Evolutionary conservation across 768 basidiomycete genomes (phyloP), one percentile per base, ranked within the genome.

Genomic region (Kondoa malvinella): DNA sequence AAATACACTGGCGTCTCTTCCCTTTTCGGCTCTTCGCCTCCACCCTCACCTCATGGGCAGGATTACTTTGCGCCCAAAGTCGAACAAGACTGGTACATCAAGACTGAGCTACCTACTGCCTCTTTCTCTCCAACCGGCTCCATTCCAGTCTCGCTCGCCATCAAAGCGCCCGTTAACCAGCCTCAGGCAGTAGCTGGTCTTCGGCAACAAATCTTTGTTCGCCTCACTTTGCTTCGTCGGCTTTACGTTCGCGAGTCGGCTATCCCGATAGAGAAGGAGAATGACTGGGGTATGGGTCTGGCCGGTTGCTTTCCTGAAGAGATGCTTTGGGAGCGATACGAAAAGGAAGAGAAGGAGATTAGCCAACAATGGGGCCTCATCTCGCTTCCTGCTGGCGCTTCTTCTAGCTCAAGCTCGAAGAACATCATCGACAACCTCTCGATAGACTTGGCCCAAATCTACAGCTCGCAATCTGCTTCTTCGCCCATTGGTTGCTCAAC

Each of bases 261-360:
- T 17, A 32, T 65, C 30, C 58, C 60, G 4, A 26, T 30, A 30
- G 68, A 71, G 31, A 69, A 73, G 63, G 72, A 73, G 63, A 69
- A 70, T 63, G 73, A 73, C 32, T 73, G 73, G 74, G 74, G 74
- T 0, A 60, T 73, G 34, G 72, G 69, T 1, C 31, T 66, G 0
- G 70, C 67, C 1, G 66, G 68, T 25, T 67, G 67, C 32, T 56
- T 71, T 14, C 72, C 72, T 1, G 74, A 74, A 60, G 74, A 74
- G 62, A 59, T 69, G 57, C 67, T 69, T 68, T 65, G 71, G 66
- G 74, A 74, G 58, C 69, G 71, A 16, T 74, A 69, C 70, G 72
- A 71, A 70, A 67, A 63, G 26, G 74, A 73, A 65, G 74, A 75
- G 68, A 69, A 72, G 67, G 74, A 75, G 68, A 65, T 75, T 60